Conservation (phyloP, 2,329 filamentous ascomycete genomes). For the Pseudogymnoascus sp. region DNA sequence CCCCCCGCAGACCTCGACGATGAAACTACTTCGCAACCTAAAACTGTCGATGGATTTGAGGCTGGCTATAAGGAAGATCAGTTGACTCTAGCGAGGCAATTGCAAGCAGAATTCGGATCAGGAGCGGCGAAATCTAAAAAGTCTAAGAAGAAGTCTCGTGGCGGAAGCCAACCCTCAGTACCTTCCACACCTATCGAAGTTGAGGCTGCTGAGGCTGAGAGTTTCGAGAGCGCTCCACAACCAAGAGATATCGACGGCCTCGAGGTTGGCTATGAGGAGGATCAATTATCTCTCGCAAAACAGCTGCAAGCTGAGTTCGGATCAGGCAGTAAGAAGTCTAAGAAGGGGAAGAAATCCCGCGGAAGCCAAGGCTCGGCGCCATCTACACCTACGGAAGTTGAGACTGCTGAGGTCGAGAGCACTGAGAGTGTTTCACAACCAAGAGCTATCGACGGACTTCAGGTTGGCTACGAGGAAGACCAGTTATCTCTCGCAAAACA, state of each 20-base stretch:
- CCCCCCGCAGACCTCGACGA: neutral
- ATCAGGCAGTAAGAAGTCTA: conserved; percentile 26
- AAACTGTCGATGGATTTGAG: neutral
- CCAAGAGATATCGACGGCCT: neutral
- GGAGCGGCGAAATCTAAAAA: conserved; percentile 19
- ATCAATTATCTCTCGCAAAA: neutral
- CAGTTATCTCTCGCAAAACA: conserved; percentile 25
- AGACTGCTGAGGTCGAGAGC: neutral
- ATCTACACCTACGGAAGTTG: neutral
- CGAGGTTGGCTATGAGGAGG: neutral
- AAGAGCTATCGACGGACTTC: conserved; percentile 7
- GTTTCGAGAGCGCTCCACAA: neutral
- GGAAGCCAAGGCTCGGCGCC: neutral
- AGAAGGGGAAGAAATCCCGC: conserved; percentile 17
- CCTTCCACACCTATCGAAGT: neutral
- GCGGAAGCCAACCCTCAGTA: neutral
- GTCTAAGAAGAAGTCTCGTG: conserved; percentile 34
- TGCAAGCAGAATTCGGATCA: neutral
- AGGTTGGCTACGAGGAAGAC: conserved; percentile 22
- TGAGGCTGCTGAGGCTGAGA: neutral
- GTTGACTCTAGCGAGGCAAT: neutral
- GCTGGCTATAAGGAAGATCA: neutral
- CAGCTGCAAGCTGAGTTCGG: neutral
- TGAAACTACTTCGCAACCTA: neutral
- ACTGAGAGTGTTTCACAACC: neutral